Base-by-base conservation (phyloP, 2,329 filamentous ascomycete species). In the Hyphodiscus sp. region DNA sequence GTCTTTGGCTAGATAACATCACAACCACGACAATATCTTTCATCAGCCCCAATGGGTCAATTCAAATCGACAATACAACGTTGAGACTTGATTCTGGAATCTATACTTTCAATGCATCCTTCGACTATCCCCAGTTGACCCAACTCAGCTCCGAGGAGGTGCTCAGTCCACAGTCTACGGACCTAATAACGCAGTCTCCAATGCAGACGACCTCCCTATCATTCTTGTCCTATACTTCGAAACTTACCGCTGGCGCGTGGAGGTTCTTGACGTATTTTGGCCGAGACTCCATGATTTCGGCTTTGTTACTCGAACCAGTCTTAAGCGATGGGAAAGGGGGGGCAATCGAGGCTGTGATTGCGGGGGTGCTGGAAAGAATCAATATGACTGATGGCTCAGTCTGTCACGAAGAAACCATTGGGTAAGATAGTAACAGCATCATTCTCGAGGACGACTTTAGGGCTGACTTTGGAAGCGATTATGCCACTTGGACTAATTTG, bases 261-360 rank as follows among this genome's bases (percentile, higher is more conserved):
- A 71, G 81, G 1, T 86, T 85, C 59, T 66, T 86, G 45, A 86
- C 82, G 0, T 86, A 86, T 61, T 86, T 86, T 67, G 82, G 82
- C 0, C 75, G 82, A 11, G 82, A 87, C 61, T 82, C 76, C 56
- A 82, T 85, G 73, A 82, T 86, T 41, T 73, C 79, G 1, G 70
- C 78, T 15, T 72, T 86, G 0, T 69, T 86, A 0, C 69, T 85
- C 29, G 75, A 82, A 53, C 75, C 79, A 0, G 72, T 85, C 0
- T 69, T 86, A 1, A 83, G 78, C 49, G 70, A 74, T 44, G 80
- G 79, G 0, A 69, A 79, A 41, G 75, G 70, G 0, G 75, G 79
- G 2, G 76, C 80, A 0, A 71, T 83, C 15, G 83, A 86, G 63
- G 81, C 82, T 2, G 80, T 83, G 1, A 79, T 86, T 19, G 73